Conservation (phyloP, 768 basidiomycete species). For the Mycena amicta region DNA sequence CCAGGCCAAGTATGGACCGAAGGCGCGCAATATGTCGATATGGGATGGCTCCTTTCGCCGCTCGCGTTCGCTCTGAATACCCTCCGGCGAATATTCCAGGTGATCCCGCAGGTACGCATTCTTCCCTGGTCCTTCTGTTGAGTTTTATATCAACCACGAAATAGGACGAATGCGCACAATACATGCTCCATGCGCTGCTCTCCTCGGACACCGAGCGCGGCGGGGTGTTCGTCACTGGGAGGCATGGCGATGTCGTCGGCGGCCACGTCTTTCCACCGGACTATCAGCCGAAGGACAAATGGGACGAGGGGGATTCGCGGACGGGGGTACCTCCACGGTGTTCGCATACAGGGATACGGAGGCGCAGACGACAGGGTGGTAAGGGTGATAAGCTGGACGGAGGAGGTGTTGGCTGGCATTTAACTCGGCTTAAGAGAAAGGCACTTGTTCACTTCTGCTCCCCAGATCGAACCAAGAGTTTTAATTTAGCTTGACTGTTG, state of each 20-base stretch:
- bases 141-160: background rate
- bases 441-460: too few relatives aligned
- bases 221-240: background rate
- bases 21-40: background rate
- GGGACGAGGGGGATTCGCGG: background rate
- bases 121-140: background rate
- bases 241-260: background rate
- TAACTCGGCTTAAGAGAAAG: too few relatives aligned
- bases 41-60: background rate
- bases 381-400: background rate
- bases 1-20: slow-evolving; percentile 24
- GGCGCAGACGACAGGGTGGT: background rate
- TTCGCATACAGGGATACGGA: background rate
- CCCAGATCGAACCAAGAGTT: too few relatives aligned
- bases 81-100: background rate
- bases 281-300: background rate
- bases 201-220: background rate
- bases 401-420: background rate
- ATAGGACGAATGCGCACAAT: slow-evolving; percentile 25
- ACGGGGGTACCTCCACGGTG: background rate
- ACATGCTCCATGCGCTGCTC: slow-evolving; percentile 18
- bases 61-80: background rate
- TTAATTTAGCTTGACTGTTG: too few relatives aligned
- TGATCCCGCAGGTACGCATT: background rate
- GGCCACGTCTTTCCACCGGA: background rate